A percentile compares a stretch with the other conserved stretches of the same genome.
These are phyloP conservation scores for Marchantia polymorpha DNA, from an alignment of 225 moss, liverwort and hornwort species.

Conservation along the genomic window DNA sequence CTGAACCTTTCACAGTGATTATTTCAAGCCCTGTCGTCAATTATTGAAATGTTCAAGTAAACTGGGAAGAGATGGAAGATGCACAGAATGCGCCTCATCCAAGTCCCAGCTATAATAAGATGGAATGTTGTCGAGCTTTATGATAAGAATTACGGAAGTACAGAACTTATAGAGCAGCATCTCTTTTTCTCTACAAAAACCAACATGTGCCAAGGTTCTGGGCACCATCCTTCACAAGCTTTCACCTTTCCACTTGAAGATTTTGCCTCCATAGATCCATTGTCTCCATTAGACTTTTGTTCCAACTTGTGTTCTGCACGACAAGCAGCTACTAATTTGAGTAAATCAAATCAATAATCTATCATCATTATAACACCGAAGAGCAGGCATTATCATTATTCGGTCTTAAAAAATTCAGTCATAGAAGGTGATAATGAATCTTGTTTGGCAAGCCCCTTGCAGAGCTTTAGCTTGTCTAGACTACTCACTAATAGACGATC, in stretches of 20 bases:
- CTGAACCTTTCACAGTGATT: too few relatives aligned
- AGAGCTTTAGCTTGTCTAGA: not conserved
- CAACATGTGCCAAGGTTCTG: not conserved
- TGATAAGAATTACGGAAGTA: too few relatives aligned
- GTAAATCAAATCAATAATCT: not conserved
- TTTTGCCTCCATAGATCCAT: slow-evolving; percentile 5
- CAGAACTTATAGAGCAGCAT: not conserved
- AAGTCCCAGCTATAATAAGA: too few relatives aligned
- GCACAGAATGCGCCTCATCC: not conserved
- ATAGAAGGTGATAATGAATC: not conserved
- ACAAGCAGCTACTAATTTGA: not conserved
- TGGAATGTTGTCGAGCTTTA: too few relatives aligned
- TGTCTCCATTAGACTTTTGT: slow-evolving; percentile 11
- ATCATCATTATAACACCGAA: not conserved
- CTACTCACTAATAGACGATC: not conserved
- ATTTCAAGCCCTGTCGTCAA: too few relatives aligned
- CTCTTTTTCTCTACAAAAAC: not conserved
- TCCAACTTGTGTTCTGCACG: slow-evolving; percentile 48
- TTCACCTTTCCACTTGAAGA: slow-evolving; percentile 28
- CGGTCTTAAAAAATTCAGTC: not conserved
- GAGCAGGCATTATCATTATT: not conserved
- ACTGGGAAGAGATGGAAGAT: not conserved
- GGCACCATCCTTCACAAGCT: not conserved
- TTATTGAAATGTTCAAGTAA: not conserved
- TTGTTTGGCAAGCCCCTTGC: not conserved